Base-by-base conservation (phyloP, 2,329 filamentous ascomycete species). In the Ophiostoma perfectum region DNA sequence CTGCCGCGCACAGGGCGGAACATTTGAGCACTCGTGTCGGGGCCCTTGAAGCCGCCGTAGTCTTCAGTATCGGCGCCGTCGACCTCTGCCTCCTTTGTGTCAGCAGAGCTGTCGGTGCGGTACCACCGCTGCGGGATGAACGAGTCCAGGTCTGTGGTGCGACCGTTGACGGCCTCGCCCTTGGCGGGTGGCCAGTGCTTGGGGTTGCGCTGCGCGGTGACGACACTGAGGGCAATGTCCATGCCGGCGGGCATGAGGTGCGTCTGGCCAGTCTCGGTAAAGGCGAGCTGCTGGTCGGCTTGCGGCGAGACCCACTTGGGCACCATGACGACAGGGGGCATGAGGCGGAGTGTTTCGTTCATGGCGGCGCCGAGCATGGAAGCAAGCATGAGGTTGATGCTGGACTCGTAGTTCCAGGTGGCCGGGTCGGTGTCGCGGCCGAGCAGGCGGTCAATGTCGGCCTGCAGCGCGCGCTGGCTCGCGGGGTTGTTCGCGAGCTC, bases 121-220 rank as follows among this genome's bases (percentile, higher is more conserved):
- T 91, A 84, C 91, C 91, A 93, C 60, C 91, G 84, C 76, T 91
- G 88, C 0, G 91, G 90, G 64, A 86, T 80, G 77, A 88, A 94
- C 69, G 90, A 84, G 67, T 88, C 81, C 1, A 91, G 77, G 73
- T 93, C 90, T 65, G 84, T 78, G 18, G 77, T 55, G 42, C 45
- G 27, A 11, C 36, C 27, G 38, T 78, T 0, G 78, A 78, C 27
- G 82, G 74, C 5, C 70, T 78, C 79, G 72, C 82, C 83, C 18
- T 79, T 80, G 70, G 77, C 76, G 68, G 82, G 75, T 12, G 90
- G 90, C 91, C 91, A 94, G 76, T 89, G 88, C 65, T 84, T 86
- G 11, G 90, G 90, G 76, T 92, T 90, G 49, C 86, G 83, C 66
- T 92, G 89, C 2, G 81, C 80, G 5, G 81, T 82, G 5, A 86